Evolutionary conservation across 164 flowering plant genomes (phyloP), one percentile per base, ranked within the genome.

Genomic region (Saururus chinensis): DNA sequence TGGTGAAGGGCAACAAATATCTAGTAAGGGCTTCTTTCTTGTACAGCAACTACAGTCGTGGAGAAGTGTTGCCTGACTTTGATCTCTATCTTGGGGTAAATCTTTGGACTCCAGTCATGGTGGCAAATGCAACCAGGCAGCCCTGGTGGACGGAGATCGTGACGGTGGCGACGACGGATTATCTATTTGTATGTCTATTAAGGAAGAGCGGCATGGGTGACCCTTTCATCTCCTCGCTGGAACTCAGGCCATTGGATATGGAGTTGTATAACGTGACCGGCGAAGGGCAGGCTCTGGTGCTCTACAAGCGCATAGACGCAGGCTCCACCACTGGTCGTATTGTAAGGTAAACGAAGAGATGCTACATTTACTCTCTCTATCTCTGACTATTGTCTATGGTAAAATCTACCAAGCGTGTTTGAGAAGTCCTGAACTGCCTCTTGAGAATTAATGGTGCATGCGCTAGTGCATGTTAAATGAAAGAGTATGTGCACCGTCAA

Each of bases 11-110:
- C 0, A 53, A 19, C 9, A 70, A 61, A 19, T 79, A 71, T 57
- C 49, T 83, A 60, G 64, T 83, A n/a, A 71, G 88, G 59, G 81
- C 84, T 7, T 58, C 35, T 0, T 83, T 83, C 64, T 48, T 75
- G 78, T 79, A 81, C 63, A 82, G 80, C 40, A 74, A 81, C 56
- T 80, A 79, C 35, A 85, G 80, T 35, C 53, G 24, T 0, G 45
- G 21, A 20, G 54, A 59, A 58, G 25, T 26, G 9, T 0, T 48
- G 3, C 84, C 88, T 4, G 23, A 40, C 23, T 81, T 83, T 58
- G 77, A 81, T 55, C 55, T 83, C 6, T 62, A 79, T 40, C 24
- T 81, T 5, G 85, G 82, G 7, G 68, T 71, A 11, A 73, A 73
- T 53, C n/a, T 51, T 11, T 80, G 85, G 84, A 51, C n/a, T 0